Evolutionary conservation across 2,329 filamentous ascomycete species (phyloP).

Genomic region (Herpotrichia juniperi): DNA sequence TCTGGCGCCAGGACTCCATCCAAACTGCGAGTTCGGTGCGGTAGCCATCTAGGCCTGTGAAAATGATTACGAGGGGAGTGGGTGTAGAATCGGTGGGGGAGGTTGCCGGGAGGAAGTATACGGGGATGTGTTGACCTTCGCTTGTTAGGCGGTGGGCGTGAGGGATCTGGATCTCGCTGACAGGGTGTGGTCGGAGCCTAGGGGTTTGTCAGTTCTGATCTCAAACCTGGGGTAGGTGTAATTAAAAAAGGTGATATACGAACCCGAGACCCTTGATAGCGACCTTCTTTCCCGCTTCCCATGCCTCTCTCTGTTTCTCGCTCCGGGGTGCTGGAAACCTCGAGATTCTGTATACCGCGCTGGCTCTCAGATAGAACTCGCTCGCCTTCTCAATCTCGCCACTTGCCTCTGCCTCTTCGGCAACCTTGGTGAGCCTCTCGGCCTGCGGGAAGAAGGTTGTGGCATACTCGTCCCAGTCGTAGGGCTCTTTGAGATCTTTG

Average conservation of each 20-base stretch:
- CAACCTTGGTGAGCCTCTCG: conserved; percentile 60
- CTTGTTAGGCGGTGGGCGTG: conserved; percentile 57
- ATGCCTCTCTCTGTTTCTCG: conserved; percentile 64
- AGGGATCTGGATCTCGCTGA: conserved; percentile 67
- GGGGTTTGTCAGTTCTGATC: too few species aligned
- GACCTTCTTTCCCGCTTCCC: conserved; percentile 67
- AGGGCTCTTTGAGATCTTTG: conserved; percentile 68
- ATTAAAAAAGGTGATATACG: background rate
- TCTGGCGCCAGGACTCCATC: conserved; percentile 57
- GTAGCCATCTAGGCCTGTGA: conserved; percentile 66
- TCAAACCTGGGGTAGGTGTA: background rate
- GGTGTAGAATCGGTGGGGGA: conserved; percentile 50
- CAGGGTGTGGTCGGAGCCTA: conserved; percentile 54
- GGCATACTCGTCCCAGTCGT: conserved; percentile 68
- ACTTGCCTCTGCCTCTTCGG: conserved; percentile 55
- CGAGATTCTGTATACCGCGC: conserved; percentile 72
- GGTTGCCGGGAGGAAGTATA: conserved; percentile 72
- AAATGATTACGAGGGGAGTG: conserved; percentile 60
- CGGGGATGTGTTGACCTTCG: conserved; percentile 65
- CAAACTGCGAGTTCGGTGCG: conserved; percentile 61
- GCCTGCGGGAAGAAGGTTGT: conserved; percentile 65
- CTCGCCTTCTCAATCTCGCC: conserved; percentile 62
- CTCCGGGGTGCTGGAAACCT: conserved; percentile 67
- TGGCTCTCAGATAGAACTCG: conserved; percentile 62
- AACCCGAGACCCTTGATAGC: conserved; percentile 62